These are phyloP conservation scores for Taphrina communis DNA, from an alignment of 1,139 yeast species.

Conservation along the genomic window DNA sequence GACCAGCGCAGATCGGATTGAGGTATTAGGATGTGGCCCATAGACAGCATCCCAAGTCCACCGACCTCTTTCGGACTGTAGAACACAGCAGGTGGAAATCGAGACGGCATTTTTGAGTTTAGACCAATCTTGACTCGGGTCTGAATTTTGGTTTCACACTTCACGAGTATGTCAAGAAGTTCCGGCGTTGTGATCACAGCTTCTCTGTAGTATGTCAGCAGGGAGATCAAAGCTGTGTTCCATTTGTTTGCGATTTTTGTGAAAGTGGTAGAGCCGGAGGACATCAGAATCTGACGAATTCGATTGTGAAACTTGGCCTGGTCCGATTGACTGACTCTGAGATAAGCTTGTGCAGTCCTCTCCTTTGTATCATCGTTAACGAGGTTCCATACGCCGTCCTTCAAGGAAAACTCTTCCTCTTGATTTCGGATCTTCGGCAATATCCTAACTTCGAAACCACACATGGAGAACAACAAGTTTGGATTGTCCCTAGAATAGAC, in stretches of 20 bases:
- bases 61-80: slow-evolving; percentile 97
- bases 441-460: slow-evolving; percentile 92
- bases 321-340: slow-evolving; percentile 82
- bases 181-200: slow-evolving; percentile 86
- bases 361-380: slow-evolving; percentile 74
- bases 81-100: slow-evolving; percentile 98
- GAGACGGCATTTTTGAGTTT: slow-evolving; percentile 96
- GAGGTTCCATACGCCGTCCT: slow-evolving; percentile 93
- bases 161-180: slow-evolving; percentile 79
- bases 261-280: slow-evolving; percentile 94
- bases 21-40: slow-evolving; percentile 93
- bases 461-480: slow-evolving; percentile 83
- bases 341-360: slow-evolving; percentile 84
- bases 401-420: slow-evolving; percentile 52
- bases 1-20: slow-evolving; percentile 92
- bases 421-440: slow-evolving; percentile 72
- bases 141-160: slow-evolving; percentile 91
- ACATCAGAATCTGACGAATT: slow-evolving; percentile 88
- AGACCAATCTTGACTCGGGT: slow-evolving; percentile 93
- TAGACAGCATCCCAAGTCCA: slow-evolving; percentile 96
- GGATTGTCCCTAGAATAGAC: slow-evolving; percentile 92
- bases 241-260: slow-evolving; percentile 94
- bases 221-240: slow-evolving; percentile 88
- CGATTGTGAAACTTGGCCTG: slow-evolving; percentile 81
- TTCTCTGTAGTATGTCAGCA: slow-evolving; percentile 89